A percentile compares a stretch with the other conserved stretches of the same genome.
Conservation (phyloP, 2,329 filamentous ascomycete genomes). For the Endothia cerciana region DNA sequence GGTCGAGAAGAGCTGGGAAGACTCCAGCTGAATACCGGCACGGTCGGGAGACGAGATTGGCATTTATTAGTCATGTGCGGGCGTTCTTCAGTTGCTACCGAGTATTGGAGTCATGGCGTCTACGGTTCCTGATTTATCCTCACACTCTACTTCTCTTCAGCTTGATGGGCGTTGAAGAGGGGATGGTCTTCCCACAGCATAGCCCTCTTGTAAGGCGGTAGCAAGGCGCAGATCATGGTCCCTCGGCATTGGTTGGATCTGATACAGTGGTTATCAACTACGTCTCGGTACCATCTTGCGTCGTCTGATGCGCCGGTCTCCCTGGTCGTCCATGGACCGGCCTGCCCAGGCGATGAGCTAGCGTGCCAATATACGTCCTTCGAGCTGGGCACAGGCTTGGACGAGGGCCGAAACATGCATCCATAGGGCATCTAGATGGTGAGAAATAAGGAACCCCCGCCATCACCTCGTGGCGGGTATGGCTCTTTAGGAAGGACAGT, state of each 20-base stretch:
- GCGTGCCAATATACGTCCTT: too few relatives aligned
- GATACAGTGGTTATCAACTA: background rate
- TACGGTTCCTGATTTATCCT: constrained; percentile 6
- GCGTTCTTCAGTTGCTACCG: constrained; percentile 11
- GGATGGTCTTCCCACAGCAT: background rate
- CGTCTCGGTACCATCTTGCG: too few relatives aligned
- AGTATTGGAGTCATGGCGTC: constrained; percentile 14
- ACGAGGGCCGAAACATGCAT: too few relatives aligned
- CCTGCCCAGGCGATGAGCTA: background rate
- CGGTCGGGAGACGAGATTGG: background rate
- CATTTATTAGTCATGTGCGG: background rate
- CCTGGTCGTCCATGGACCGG: background rate
- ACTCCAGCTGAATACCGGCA: constrained; percentile 50
- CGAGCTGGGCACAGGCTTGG: background rate
- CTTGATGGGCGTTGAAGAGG: constrained; percentile 9
- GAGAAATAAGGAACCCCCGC: background rate
- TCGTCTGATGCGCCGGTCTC: background rate
- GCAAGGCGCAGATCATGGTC: constrained; percentile 5
- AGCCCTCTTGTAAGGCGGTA: background rate
- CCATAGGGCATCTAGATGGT: background rate
- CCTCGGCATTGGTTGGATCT: background rate
- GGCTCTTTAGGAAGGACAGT: background rate
- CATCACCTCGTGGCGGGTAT: background rate
- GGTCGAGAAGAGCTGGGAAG: constrained; percentile 99
- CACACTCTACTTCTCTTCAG: background rate